Evolutionary conservation across 1,284 basidiomycete genomes (phyloP).

Genomic region (Xanthoconium separans): DNA sequence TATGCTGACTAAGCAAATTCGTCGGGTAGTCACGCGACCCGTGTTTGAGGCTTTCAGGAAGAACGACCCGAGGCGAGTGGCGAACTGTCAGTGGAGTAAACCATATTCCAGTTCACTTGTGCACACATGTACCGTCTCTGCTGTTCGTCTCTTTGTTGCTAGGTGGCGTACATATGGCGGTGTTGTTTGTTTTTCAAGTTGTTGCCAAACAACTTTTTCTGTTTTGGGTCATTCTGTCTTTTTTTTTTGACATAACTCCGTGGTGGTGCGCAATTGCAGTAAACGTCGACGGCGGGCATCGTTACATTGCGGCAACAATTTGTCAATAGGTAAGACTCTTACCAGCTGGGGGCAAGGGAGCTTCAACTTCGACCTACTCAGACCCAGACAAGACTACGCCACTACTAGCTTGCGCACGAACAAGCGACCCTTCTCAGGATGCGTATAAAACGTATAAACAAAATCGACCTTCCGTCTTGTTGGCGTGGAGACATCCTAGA

Average conservation of each 20-base stretch:
- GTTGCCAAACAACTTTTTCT: neutral
- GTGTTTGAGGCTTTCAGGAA: no score
- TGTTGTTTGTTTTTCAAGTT: neutral
- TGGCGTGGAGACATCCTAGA: neutral
- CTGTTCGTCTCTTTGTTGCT: no score
- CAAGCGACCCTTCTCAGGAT: neutral
- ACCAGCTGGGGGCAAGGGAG: no score
- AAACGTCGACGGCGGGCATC: neutral
- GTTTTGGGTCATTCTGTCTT: neutral
- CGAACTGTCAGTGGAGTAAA: no score
- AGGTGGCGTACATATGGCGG: no score
- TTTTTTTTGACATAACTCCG: neutral
- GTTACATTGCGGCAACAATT: neutral
- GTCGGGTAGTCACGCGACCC: constrained; percentile 2
- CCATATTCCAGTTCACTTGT: no score
- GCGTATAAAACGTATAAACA: neutral
- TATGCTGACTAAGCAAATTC: constrained; percentile 25
- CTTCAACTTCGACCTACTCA: no score
- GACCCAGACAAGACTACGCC: no score
- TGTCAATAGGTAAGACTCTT: neutral
- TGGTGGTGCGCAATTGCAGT: neutral
- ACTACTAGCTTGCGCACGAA: neutral
- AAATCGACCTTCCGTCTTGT: neutral
- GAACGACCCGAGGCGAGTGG: no score
- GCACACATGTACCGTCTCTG: no score